These are phyloP conservation scores for Dactylellina drechsleri DNA, from an alignment of 2,329 filamentous ascomycete species.

Conservation along the genomic window DNA sequence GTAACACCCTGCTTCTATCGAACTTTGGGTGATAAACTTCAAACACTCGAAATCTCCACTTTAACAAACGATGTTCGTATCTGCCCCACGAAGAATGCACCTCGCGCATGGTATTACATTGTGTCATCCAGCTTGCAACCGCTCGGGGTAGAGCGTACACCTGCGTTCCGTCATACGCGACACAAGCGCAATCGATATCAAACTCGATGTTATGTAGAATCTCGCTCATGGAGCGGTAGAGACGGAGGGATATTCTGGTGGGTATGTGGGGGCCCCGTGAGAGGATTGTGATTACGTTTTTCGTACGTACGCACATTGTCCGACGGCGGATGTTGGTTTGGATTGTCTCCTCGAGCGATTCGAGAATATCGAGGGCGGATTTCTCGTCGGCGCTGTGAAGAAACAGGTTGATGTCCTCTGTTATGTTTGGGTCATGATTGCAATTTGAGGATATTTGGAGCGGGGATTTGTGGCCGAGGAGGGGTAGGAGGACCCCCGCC, in stretches of 20 bases:
- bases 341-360: conserved; percentile 77
- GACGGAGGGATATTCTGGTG: conserved; percentile 82
- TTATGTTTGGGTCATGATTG: conserved; percentile 78
- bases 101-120: conserved; percentile 79
- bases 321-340: conserved; percentile 78
- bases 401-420: conserved; percentile 82
- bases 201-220: conserved; percentile 80
- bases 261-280: conserved; percentile 85
- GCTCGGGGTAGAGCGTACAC: conserved; percentile 82
- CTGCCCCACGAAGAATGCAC: conserved; percentile 71
- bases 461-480: conserved; percentile 74
- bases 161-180: conserved; percentile 80
- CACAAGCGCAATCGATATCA: conserved; percentile 83
- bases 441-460: conserved; percentile 76
- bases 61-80: conserved; percentile 85
- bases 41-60: conserved; percentile 84
- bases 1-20: conserved; percentile 77
- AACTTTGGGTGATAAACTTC: conserved; percentile 82
- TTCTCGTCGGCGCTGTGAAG: conserved; percentile 79
- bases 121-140: conserved; percentile 79
- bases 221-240: conserved; percentile 84
- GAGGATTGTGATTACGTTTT: conserved; percentile 85
- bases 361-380: conserved; percentile 84
- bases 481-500: conserved; percentile 79
- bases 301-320: conserved; percentile 84